These are phyloP conservation scores for Colletotrichum shisoi DNA, from an alignment of 2,329 filamentous ascomycete species.

Conservation along the genomic window DNA sequence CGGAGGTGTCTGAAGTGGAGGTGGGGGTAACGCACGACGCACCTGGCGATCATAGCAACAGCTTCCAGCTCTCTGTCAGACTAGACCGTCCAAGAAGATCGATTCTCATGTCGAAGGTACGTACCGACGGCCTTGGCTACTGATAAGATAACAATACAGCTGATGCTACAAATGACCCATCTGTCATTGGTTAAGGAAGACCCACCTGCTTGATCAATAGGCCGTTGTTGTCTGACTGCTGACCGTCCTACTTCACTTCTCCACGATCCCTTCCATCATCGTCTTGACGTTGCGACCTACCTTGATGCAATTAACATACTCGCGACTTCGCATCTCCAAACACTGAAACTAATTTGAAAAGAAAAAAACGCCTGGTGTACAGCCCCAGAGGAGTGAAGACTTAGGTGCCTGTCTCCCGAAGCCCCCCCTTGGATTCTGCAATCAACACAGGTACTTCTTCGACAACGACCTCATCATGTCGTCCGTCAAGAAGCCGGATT, in stretches of 20 bases:
- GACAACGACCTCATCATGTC: conserved; percentile 24
- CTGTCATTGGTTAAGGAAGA: too few species aligned
- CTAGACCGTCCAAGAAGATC: conserved; percentile 1
- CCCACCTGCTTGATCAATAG: too few species aligned
- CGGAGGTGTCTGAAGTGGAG: neutral
- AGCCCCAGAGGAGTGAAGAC: neutral
- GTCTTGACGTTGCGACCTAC: neutral
- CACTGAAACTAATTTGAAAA: neutral
- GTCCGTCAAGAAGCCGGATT: conserved; percentile 33
- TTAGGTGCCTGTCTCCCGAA: neutral
- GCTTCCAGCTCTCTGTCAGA: neutral
- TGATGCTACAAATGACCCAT: too few species aligned
- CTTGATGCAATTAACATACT: neutral
- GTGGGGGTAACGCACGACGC: neutral
- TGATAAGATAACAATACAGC: too few species aligned
- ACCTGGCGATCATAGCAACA: neutral
- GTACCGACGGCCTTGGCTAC: too few species aligned
- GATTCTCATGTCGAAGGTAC: too few species aligned
- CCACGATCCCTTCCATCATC: neutral
- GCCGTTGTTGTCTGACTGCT: neutral
- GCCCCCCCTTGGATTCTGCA: neutral
- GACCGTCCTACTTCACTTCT: neutral
- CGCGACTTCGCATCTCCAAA: neutral
- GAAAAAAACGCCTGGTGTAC: neutral
- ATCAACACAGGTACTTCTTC: neutral